These are phyloP conservation scores for Microbotryum scabiosae DNA, from an alignment of 1,284 basidiomycete genomes.

Conservation along the genomic window DNA sequence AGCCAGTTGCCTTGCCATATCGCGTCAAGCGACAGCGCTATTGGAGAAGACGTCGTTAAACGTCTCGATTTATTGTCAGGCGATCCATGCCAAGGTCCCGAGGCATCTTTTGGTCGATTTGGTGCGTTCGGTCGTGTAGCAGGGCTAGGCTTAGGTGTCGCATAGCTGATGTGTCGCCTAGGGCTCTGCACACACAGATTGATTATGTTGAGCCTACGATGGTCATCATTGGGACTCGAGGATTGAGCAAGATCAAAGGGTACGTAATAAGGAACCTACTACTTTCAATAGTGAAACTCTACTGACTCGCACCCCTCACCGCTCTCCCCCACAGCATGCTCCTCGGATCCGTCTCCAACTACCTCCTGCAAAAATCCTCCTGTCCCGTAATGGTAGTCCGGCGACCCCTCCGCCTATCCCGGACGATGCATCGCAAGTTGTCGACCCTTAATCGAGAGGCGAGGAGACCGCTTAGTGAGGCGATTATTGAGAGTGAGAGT, in stretches of 20 bases:
- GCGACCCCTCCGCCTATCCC: slow-evolving; percentile 65
- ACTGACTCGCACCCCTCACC: background rate
- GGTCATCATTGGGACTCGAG: slow-evolving; percentile 91
- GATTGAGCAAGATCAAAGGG: slow-evolving; percentile 82
- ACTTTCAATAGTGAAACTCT: background rate
- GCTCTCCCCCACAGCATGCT: slow-evolving; percentile 56
- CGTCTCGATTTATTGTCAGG: slow-evolving; percentile 81
- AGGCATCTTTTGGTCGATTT: slow-evolving; percentile 73
- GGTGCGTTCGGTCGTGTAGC: slow-evolving; percentile 45
- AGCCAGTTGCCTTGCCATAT: slow-evolving; percentile 23
- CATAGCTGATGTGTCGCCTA: too few species aligned
- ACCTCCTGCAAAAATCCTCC: slow-evolving; percentile 85
- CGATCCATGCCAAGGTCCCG: slow-evolving; percentile 67
- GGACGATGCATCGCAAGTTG: slow-evolving; percentile 43
- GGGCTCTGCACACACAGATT: too few species aligned
- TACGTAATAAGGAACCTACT: slow-evolving; percentile 39
- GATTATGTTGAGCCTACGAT: slow-evolving; percentile 85
- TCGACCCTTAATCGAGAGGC: slow-evolving; percentile 42
- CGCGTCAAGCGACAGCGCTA: slow-evolving; percentile 57
- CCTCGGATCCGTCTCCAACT: slow-evolving; percentile 93
- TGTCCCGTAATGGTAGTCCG: slow-evolving; percentile 78
- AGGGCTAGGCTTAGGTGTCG: background rate
- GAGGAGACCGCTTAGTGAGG: slow-evolving; percentile 76
- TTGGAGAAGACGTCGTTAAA: slow-evolving; percentile 82
- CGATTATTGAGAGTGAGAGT: slow-evolving; percentile 61